Evolutionary conservation across 192 early-diverging fungal genomes (phyloP), one percentile per base, ranked within the genome.

Genomic region (Lobosporangium transversale): DNA sequence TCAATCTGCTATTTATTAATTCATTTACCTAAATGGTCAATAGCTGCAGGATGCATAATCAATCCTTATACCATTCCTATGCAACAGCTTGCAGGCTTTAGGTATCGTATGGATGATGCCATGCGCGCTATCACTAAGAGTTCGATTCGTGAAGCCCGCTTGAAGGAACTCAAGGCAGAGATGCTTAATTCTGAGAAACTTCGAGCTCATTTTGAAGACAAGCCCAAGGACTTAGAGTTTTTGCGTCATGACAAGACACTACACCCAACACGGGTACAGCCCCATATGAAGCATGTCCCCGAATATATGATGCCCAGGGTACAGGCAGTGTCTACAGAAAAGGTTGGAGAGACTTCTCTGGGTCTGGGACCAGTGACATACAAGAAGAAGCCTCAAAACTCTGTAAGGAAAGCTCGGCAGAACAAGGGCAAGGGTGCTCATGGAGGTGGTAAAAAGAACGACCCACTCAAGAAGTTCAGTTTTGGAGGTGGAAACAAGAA

Each of bases 101-200:
- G 91, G 56, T 99, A 99, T 80, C 91, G 97, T 33, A 82, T 89
- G 26, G 87, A 88, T 35, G 95, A 96, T 84, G 97, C 94, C 26
- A 76, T 99, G 60, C 81, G 89, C 17, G 79, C 86, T 2, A 91
- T 98, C 4, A 96, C 94, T 1, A 73, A 83, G 14, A 79, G 76
- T 6, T 85, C 92, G 21, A 87, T 99, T 48, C 90, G 89, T 23
- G 95, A 98, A 70, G 95, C 97, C 8, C 84, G 97, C 55, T 78
- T 97, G n/a, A 97, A 94, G 75, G 97, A 99, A 79, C 74, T 99
- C 61, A 95, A 95, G 80, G 84, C 88, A 32, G 97, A 99, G 83
- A 97, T 98, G 55, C 63, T 99, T 51, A 96, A 94, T 76, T 96
- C 94, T 18, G 94, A 98, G 73, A 97, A 94, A 79, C 87, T 99